Conservation (phyloP, 768 basidiomycete species). For the Psilocybe cubensis region DNA sequence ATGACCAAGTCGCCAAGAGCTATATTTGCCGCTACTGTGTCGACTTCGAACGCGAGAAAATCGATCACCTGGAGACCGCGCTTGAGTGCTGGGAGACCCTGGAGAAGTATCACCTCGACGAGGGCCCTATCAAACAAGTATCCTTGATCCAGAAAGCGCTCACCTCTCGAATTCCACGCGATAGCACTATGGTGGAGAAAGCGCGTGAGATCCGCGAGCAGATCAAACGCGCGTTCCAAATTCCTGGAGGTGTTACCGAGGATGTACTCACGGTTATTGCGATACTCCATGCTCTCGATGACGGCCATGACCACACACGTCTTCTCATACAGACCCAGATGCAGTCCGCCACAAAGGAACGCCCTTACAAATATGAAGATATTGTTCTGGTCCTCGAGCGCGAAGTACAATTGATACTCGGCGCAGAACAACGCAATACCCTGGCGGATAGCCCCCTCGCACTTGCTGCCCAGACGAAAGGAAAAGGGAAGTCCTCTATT, state of each 20-base stretch:
- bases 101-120: constrained; percentile 7
- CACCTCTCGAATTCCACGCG: neutral
- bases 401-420: constrained; percentile 3
- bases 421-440: neutral
- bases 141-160: constrained; percentile 18
- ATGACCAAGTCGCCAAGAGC: constrained; percentile 6
- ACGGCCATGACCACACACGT: constrained; percentile 1
- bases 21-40: constrained; percentile 4
- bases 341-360: neutral
- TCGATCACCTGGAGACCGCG: constrained; percentile 4
- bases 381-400: constrained; percentile 3
- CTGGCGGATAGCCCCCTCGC: neutral
- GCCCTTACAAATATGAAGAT: constrained; percentile 10
- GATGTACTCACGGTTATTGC: constrained; percentile 1
- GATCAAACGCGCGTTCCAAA: neutral
- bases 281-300: constrained; percentile 5
- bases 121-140: constrained; percentile 23
- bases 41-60: neutral
- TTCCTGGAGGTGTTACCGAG: constrained; percentile 6
- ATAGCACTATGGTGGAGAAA: neutral
- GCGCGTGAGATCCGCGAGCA: constrained; percentile 1
- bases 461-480: neutral
- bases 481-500: neutral
- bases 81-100: constrained; percentile 9
- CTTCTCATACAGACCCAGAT: constrained; percentile 13